Evolutionary conservation across 371 early-diverging fungal species (phyloP).

Genomic region (Scutellospora calospora): DNA sequence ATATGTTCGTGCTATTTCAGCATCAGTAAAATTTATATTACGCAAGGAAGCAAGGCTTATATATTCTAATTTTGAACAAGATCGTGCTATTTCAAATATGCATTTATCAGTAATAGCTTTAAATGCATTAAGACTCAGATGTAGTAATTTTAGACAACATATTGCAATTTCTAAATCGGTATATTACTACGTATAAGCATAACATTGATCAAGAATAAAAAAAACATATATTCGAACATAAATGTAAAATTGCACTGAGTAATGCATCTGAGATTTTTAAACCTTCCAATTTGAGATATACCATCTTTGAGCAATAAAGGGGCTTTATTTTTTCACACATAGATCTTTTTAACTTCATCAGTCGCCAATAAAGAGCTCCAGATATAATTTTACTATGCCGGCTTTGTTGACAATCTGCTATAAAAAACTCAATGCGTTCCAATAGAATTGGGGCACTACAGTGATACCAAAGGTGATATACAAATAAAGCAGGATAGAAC

Average conservation of each 20-base stretch:
- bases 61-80: no score
- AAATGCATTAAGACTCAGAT: no score
- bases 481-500: conserved; percentile 32
- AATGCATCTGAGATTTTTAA: conserved; percentile 3
- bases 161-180: no score
- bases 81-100: no score
- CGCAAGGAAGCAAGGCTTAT: no score
- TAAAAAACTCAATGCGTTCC: conserved; percentile 18
- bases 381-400: not conserved
- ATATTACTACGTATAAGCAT: conserved; percentile 3
- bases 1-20: no score
- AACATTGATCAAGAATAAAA: conserved; percentile 29
- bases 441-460: conserved; percentile 25
- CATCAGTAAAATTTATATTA: no score
- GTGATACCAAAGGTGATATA: conserved; percentile 25
- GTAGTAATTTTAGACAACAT: no score
- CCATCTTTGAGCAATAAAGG: no score
- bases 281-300: no score
- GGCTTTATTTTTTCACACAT: conserved; percentile 32
- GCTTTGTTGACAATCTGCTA: not conserved
- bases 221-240: conserved; percentile 5
- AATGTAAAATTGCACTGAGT: not conserved
- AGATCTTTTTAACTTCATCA: conserved; percentile 18
- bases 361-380: conserved; percentile 14
- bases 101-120: no score